These are phyloP conservation scores for Clonostachys sp. DNA, from an alignment of 2,329 filamentous ascomycete species.

Conservation along the genomic window DNA sequence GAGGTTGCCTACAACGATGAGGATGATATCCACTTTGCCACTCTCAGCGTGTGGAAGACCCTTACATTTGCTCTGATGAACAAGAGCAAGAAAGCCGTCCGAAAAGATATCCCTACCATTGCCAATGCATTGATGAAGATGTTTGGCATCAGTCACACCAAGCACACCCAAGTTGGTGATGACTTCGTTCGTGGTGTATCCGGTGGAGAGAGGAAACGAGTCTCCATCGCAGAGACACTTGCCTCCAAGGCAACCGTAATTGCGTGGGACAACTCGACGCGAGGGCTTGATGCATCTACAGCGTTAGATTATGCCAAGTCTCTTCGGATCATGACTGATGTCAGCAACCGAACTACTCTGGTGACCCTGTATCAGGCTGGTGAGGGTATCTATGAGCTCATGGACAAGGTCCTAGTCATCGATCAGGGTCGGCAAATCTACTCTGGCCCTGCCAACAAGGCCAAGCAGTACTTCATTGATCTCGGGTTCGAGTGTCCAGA, in stretches of 20 bases:
- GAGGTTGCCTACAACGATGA: slow-evolving; percentile 78
- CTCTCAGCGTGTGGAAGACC: slow-evolving; percentile 73
- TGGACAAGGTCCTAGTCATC: slow-evolving; percentile 79
- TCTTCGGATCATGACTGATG: slow-evolving; percentile 69
- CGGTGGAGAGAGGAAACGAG: slow-evolving; percentile 77
- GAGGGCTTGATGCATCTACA: slow-evolving; percentile 75
- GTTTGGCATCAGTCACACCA: slow-evolving; percentile 74
- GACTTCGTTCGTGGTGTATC: slow-evolving; percentile 68
- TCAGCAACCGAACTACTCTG: slow-evolving; percentile 55
- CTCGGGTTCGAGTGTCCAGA: slow-evolving; percentile 67
- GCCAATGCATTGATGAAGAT: slow-evolving; percentile 69
- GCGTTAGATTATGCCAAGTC: slow-evolving; percentile 73
- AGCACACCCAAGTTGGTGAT: slow-evolving; percentile 72
- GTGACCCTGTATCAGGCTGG: slow-evolving; percentile 37
- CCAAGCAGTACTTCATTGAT: slow-evolving; percentile 61
- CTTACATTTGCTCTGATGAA: slow-evolving; percentile 70
- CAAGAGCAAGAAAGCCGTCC: slow-evolving; percentile 66
- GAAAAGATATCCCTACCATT: slow-evolving; percentile 61
- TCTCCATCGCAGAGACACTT: slow-evolving; percentile 73
- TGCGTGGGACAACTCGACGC: slow-evolving; percentile 76
- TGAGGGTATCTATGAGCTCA: slow-evolving; percentile 40
- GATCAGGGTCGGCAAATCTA: slow-evolving; percentile 65
- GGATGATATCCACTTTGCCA: slow-evolving; percentile 71
- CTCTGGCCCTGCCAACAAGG: slow-evolving; percentile 57
- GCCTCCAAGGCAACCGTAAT: slow-evolving; percentile 70